Evolutionary conservation across 1,139 yeast species (phyloP), one percentile per base, ranked within the genome.

Genomic region (Protomyces lactucae-debilis): DNA sequence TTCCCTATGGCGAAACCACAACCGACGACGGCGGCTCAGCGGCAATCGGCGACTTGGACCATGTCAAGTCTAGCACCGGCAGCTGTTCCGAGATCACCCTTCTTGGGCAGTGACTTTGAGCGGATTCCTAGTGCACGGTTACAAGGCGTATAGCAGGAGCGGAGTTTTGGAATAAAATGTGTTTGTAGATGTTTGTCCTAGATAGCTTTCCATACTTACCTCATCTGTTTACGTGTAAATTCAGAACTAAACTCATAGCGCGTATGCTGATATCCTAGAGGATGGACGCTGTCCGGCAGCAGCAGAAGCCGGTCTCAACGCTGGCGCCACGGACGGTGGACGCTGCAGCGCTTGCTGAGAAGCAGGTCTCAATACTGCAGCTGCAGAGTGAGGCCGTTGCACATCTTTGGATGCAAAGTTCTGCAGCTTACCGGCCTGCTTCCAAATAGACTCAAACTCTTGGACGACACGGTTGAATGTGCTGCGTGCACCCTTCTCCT

Each of bases 401-500:
- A n/a, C 48, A 4, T 18, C 25, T 5, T 18, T 18, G 8, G 48
- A 3, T 0, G 23, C 48, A 16, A 16, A 18, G 8, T 18, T 18
- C 23, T 43, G 48, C 23, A 43, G 25, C 25, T 43, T 43, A 21
- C 23, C 48, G 3, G 48, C 48, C 25, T 43, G 23, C 25, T 43
- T 18, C 48, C 48, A 43, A 18, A 43, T 12, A n/a, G 48, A 16
- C 23, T 63, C 63, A 46, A 32, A 43, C 52, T 63, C 65, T n/a
- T 54, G 46, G 28, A 52, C 63, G 25, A 63, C 65, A 4, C 65
- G 45, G 12, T 57, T 51, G 60, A 57, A 57, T 32, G 57, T 37
- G 35, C 59, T 52, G 48, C 53, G 54, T 8, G 64, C 64, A 23
- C 67, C 67, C 61, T 65, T 65, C 45, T 64, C 67, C 45, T 55